Base-by-base conservation (phyloP, 2,329 filamentous ascomycete species). In the Colletotrichum karsti region DNA sequence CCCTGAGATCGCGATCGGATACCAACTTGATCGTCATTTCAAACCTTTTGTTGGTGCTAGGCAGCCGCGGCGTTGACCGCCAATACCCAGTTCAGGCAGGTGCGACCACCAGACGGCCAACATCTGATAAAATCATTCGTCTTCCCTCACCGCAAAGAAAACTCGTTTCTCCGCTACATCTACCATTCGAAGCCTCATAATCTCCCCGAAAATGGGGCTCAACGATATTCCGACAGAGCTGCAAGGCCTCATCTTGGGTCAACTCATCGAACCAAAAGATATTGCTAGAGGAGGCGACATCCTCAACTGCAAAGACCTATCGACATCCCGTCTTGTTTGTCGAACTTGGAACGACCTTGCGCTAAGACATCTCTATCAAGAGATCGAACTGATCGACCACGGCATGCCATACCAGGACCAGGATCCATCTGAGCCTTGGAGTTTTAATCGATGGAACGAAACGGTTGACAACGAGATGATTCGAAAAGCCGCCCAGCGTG, bases 291-390 rank as follows among this genome's bases (percentile, higher is more conserved):
- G 39, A 26, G n/a, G 42, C n/a, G 12, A 4, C 1, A 3, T 3
- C 2, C 2, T 13, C 15, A 28, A 12, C 7, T 6, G n/a, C 30
- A 18, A 41, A 18, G 15, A 20, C 9, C 22, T 62, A 20, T 30
- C 53, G 26, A 64, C 63, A 10, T 67, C 71, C n/a, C 71, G 71
- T 7, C 66, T 71, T 3, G 71, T 72, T 7, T 72, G 71, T 30
- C 71, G 64, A 18, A 53, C 60, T 50, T 72, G 71, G 69, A 69
- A 72, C 39, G 3, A 18, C 3, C 41, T 69, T 20, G 64, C 67
- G 18, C 50, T 18, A 9, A 18, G 13, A 20, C 60, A 69, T 42
- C 54, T 71, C n/a, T 72, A 70, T 20, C 42, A 60, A 5, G 46
- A 48, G 18, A 22, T 71, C 18, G n/a, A 24, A 4, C 57, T 69